phyloP scores from a whole-genome alignment of 2,329 filamentous ascomycete genomes.

The Microdochium nivale region DNA sequence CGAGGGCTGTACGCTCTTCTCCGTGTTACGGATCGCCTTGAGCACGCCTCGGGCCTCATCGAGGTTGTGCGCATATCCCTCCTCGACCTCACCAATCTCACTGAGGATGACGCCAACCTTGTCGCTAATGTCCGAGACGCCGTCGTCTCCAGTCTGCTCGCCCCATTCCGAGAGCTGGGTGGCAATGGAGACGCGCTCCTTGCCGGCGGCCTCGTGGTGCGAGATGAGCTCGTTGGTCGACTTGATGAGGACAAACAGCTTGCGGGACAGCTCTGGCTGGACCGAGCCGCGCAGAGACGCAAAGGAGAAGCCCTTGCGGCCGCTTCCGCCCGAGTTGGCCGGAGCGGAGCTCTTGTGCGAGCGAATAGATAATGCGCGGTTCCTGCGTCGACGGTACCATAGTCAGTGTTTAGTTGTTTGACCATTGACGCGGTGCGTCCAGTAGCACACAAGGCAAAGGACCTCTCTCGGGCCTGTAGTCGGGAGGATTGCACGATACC shows the following conservation, averaged over 20 bases:
- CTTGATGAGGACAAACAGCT: conserved; percentile 89
- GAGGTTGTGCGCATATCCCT: conserved; percentile 73
- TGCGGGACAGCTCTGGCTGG: conserved; percentile 83
- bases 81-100: conserved; percentile 92
- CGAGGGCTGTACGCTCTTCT: conserved; percentile 89
- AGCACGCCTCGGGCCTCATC: conserved; percentile 77
- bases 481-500: not conserved
- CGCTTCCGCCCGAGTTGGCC: conserved; percentile 26
- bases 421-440: not conserved
- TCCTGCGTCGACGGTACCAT: conserved; percentile 36
- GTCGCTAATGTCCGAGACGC: conserved; percentile 83
- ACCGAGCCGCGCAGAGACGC: conserved; percentile 74
- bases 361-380: conserved; percentile 66
- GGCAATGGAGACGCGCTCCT: conserved; percentile 77
- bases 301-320: conserved; percentile 72
- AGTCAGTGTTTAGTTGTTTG: not conserved
- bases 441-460: too few species aligned
- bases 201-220: conserved; percentile 75
- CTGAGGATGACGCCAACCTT: conserved; percentile 89
- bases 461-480: not conserved
- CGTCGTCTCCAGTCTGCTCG: conserved; percentile 80
- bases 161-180: conserved; percentile 95
- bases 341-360: conserved; percentile 45
- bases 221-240: conserved; percentile 82
- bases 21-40: conserved; percentile 92